Percentiles rank a stretch among this genome's conserved stretches.
Evolutionary conservation across 257 asterid species (phyloP).

Genomic region (Verbena officinalis): DNA sequence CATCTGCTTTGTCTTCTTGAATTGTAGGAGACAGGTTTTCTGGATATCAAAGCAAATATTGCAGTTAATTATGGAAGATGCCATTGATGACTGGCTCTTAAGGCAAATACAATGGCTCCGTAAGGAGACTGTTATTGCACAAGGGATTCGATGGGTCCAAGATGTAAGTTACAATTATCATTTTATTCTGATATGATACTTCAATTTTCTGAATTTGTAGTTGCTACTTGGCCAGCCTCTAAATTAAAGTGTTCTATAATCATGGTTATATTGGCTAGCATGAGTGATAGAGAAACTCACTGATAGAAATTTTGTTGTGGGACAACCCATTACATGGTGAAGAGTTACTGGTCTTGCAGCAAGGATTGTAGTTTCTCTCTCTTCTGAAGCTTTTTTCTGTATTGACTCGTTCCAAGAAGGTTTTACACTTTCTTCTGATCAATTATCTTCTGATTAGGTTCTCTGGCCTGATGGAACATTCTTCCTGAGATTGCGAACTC

Average conservation of each 20-base stretch:
- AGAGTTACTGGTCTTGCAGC: slow-evolving; percentile 5
- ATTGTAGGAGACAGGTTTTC: slow-evolving; percentile 91
- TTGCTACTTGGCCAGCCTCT: neutral
- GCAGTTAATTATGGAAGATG: slow-evolving; percentile 99
- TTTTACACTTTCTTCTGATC: slow-evolving; percentile 18
- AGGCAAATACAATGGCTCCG: slow-evolving; percentile 94
- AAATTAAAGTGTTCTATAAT: slow-evolving; percentile 1
- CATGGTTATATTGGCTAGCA: slow-evolving; percentile 7
- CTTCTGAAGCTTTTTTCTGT: slow-evolving; percentile 5
- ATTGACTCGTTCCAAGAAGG: slow-evolving; percentile 15
- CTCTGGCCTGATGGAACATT: slow-evolving; percentile 96
- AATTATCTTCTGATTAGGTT: slow-evolving; percentile 46
- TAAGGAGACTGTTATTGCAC: slow-evolving; percentile 78
- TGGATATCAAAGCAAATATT: slow-evolving; percentile 99
- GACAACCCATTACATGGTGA: slow-evolving; percentile 10
- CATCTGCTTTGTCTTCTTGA: slow-evolving; percentile 24
- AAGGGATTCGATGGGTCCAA: slow-evolving; percentile 86
- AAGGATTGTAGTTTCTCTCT: neutral
- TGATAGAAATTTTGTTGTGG: slow-evolving; percentile 11
- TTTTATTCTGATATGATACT: slow-evolving; percentile 26
- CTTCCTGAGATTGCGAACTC: slow-evolving; percentile 59
- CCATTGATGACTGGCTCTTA: slow-evolving; percentile 97
- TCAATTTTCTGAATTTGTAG: slow-evolving; percentile 18
- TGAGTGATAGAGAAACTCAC: slow-evolving; percentile 10
- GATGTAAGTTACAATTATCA: slow-evolving; percentile 65